Percentiles rank a stretch among this genome's conserved stretches.
These are phyloP conservation scores for Eucalyptus microcorys DNA, from an alignment of 345 rosid species.

Conservation along the genomic window DNA sequence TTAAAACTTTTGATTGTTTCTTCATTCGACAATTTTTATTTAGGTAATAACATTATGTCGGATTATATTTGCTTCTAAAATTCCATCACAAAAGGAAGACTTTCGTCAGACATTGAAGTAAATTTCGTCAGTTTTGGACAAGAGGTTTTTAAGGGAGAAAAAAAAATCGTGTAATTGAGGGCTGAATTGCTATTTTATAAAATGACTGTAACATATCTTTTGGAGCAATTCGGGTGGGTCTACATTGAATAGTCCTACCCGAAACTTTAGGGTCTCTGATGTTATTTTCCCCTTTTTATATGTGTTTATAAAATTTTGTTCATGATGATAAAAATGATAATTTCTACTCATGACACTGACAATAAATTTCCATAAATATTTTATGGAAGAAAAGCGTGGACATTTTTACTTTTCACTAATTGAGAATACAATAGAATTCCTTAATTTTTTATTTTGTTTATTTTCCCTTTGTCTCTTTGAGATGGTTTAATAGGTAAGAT, in stretches of 20 bases:
- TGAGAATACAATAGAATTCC: background rate
- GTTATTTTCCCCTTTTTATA: background rate
- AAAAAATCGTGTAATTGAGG: background rate
- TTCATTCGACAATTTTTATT: background rate
- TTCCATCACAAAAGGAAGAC: background rate
- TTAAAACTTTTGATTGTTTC: background rate
- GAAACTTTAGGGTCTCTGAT: background rate
- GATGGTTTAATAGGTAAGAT: constrained; percentile 24
- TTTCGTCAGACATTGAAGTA: background rate
- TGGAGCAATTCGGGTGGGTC: background rate
- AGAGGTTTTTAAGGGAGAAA: background rate
- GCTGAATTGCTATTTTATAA: background rate
- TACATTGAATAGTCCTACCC: background rate
- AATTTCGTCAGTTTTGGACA: background rate
- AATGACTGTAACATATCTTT: background rate
- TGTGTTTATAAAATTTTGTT: background rate
- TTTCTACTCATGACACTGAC: background rate
- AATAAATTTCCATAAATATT: background rate
- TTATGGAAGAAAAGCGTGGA: background rate
- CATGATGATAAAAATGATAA: background rate
- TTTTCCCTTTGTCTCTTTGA: background rate
- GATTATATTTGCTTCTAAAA: background rate
- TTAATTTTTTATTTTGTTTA: background rate
- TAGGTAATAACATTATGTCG: background rate
- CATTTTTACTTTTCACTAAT: background rate